Evolutionary conservation across 192 early-diverging fungal genomes (phyloP), one percentile per base, ranked within the genome.

Genomic region (Jimgerdemannia lactiflua): DNA sequence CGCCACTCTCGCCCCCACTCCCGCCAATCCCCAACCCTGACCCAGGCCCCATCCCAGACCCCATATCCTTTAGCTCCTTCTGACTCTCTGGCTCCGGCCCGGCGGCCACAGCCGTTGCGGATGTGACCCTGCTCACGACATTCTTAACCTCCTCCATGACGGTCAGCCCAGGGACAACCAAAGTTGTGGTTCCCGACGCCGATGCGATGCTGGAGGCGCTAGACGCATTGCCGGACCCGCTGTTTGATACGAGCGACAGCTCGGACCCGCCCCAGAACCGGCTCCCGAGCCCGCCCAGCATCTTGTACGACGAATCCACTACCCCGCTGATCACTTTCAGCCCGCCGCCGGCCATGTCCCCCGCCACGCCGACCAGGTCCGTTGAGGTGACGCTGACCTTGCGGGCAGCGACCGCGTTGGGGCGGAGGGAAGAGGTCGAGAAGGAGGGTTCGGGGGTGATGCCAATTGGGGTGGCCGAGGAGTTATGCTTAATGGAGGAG

Each of bases 241-340:
- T 29, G 49, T 6, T 59, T 59, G 49, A 59, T 6, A 10, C 14
- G 8, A 59, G 49, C 49, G 49, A 59, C 14, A 19, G 40, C 17
- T 75, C 74, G 39, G 74, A 67, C 43, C 77, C 67, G 64, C 75
- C 67, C 81, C 81, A 82, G 40, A 82, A 74, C 63, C 75, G 74
- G 49, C 49, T 59, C 19, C 81, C 81, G 74, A 87, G 78, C 3
- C 86, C 80, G 17, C 81, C 84, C 70, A 85, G 78, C 63, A 87
- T 80, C 64, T 79, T 79, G 18, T 81, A 84, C 39, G 83, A 84
- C 17, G 84, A 76, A 66, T 87, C 86, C 63, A 87, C 80, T 10
- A 85, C 86, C 75, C 85, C 86, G 2, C 84, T 85, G 40, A 87
- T 77, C 2, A 84, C 73, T 41, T 82, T 85, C n/a, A 85, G 42